Percentiles rank a stretch among this genome's conserved stretches.
phyloP scores from a whole-genome alignment of 2,329 filamentous ascomycete species.

The Pseudophaeomoniella oleicola region DNA sequence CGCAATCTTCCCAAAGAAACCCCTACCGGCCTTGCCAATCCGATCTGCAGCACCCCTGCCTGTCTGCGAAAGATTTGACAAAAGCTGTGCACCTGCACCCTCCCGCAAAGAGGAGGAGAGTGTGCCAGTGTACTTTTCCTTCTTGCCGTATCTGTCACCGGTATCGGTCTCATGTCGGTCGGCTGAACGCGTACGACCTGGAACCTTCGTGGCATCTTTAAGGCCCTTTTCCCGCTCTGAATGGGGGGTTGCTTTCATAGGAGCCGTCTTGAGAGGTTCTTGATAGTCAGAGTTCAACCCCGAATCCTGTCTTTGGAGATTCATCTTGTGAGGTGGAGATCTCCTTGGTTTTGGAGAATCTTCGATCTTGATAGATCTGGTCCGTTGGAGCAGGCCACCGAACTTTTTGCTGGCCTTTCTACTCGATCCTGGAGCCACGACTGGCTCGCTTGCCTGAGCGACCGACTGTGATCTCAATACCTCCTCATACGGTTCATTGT shows the following conservation, averaged over 20 bases:
- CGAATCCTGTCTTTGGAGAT: background rate
- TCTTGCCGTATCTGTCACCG: too few relatives aligned
- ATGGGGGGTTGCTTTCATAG: conserved; percentile 24
- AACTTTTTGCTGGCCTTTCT: conserved; percentile 26
- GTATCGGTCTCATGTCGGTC: conserved; percentile 39
- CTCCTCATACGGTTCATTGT: conserved; percentile 7
- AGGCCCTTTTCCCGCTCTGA: conserved; percentile 48
- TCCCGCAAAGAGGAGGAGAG: conserved; percentile 40
- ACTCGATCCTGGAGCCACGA: conserved; percentile 19
- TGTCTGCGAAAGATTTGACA: conserved; percentile 54
- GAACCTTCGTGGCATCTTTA: conserved; percentile 51
- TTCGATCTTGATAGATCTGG: conserved; percentile 28
- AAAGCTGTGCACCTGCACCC: conserved; percentile 46
- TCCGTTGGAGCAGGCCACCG: conserved; percentile 27
- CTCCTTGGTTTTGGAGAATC: conserved; percentile 14
- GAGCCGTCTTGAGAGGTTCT: conserved; percentile 45
- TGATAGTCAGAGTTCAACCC: conserved; percentile 18
- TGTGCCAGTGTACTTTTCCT: conserved; percentile 4
- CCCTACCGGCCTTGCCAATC: conserved; percentile 59
- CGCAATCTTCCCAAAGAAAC: conserved; percentile 64
- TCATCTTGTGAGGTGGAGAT: conserved; percentile 1
- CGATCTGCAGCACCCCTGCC: conserved; percentile 60
- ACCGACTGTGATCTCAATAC: conserved; percentile 13
- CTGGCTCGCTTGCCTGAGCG: conserved; percentile 14
- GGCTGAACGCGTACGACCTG: conserved; percentile 55